Conservation (phyloP, 192 early-diverging fungal species). For the Geranomyces variabilis region DNA sequence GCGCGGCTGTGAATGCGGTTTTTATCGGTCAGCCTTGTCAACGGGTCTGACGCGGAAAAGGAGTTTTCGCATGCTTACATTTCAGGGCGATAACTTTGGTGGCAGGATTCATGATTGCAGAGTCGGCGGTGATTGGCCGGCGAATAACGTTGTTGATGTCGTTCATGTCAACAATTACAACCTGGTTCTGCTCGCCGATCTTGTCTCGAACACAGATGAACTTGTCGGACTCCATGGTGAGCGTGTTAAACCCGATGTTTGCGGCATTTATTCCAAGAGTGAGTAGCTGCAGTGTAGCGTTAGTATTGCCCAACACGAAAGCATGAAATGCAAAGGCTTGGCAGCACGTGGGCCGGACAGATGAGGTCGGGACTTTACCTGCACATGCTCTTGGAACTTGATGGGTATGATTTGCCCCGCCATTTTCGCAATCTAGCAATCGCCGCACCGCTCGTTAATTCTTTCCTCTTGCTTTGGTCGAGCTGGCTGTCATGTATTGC, state of each 20-base stretch:
- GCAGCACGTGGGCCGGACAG: too few relatives aligned
- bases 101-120: slow-evolving; percentile 97
- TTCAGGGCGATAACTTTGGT: slow-evolving; percentile 95
- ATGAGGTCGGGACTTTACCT: slow-evolving; percentile 58
- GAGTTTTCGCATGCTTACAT: slow-evolving; percentile 55
- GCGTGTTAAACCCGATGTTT: slow-evolving; percentile 94
- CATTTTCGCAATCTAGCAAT: background rate
- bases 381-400: slow-evolving; percentile 94
- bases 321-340: background rate
- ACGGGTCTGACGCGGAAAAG: too few relatives aligned
- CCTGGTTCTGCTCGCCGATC: slow-evolving; percentile 81
- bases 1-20: slow-evolving; percentile 58
- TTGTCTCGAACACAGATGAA: slow-evolving; percentile 97
- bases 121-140: slow-evolving; percentile 94
- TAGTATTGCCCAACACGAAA: background rate
- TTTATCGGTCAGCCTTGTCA: too few relatives aligned
- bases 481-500: too few relatives aligned
- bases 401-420: slow-evolving; percentile 67
- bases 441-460: too few relatives aligned
- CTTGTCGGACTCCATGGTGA: slow-evolving; percentile 97
- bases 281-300: slow-evolving; percentile 68
- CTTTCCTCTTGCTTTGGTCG: too few relatives aligned
- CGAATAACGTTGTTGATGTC: slow-evolving; percentile 81
- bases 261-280: slow-evolving; percentile 86
- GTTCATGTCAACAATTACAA: slow-evolving; percentile 93